These are phyloP conservation scores for Catharanthus roseus DNA, from an alignment of 257 asterid genomes.

Conservation along the genomic window DNA sequence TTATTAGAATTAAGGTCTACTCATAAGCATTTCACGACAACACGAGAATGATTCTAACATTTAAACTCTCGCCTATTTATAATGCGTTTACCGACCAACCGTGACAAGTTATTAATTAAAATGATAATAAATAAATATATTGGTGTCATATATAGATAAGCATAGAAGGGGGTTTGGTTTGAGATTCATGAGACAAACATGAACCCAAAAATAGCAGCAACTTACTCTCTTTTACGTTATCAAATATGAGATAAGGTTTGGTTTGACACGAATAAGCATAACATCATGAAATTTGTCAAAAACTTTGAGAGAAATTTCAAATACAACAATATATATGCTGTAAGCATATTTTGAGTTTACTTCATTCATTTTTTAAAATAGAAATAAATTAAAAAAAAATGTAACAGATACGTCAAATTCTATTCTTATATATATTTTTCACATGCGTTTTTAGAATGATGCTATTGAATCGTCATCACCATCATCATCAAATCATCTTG, in stretches of 20 bases:
- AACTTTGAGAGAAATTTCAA: neutral
- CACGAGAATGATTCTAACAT: too few species aligned
- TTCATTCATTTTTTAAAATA: neutral
- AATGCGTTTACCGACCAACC: too few species aligned
- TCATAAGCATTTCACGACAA: too few species aligned
- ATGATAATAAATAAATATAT: too few species aligned
- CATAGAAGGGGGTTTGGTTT: neutral
- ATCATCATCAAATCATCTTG: neutral
- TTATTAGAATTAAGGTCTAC: too few species aligned
- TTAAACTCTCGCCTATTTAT: too few species aligned
- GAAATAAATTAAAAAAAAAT: neutral
- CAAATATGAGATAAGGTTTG: slow-evolving; percentile 3
- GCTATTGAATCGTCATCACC: neutral
- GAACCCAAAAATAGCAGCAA: neutral
- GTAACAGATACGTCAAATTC: too few species aligned
- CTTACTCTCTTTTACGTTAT: too few species aligned
- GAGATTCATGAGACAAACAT: neutral
- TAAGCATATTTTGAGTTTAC: neutral
- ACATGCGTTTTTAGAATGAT: too few species aligned
- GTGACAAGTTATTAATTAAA: too few species aligned
- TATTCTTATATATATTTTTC: too few species aligned
- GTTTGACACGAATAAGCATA: neutral
- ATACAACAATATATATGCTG: neutral
- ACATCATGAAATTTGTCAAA: slow-evolving; percentile 1
- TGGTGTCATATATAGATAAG: too few species aligned